Base-by-base conservation (phyloP, 1,284 basidiomycete genomes). In the Ceratobasidium sp. region DNA sequence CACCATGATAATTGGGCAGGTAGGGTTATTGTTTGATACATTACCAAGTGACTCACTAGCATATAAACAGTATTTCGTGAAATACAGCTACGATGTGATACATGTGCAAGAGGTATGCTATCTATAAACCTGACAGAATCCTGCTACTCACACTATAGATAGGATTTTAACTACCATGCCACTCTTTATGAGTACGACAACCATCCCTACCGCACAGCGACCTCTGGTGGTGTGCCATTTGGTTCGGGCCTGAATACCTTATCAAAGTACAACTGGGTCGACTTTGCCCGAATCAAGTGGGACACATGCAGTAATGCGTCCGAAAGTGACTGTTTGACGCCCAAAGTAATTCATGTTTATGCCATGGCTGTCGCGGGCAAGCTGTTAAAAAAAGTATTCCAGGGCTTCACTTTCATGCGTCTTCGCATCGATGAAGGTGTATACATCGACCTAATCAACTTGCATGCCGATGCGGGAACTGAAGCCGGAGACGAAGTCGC, bases 91-190 rank as follows among this genome's bases (percentile, higher is more conserved):
- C 23, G 64, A 39, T 36, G 75, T 82, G 52, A 79, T 82, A 59
- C 78, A 83, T 55, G 81, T 83, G 12, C 79, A 83, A 73, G 82
- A 82, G 75, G 64, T 67, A 36, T 14, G 50, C 36, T 2, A n/a
- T 30, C n/a, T n/a, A n/a, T n/a, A n/a, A n/a, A n/a, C n/a, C n/a
- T n/a, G n/a, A n/a, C n/a, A n/a, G n/a, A n/a, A n/a, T n/a, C n/a
- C n/a, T n/a, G n/a, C n/a, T n/a, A n/a, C n/a, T n/a, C n/a, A n/a
- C n/a, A n/a, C n/a, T n/a, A n/a, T n/a, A n/a, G n/a, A n/a, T 32
- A 67, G 64, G 82, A 83, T 71, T 82, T 83, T 78, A 82, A 83
- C 71, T 82, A 79, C 58, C 80, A 83, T 58, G 79, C 80, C n/a
- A 78, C 76, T 6, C 76, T 83, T 21, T 82, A 83, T 60, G 78